Evolutionary conservation across 139 green algal genomes (phyloP).

Genomic region (Astrephomene gubernaculifera): DNA sequence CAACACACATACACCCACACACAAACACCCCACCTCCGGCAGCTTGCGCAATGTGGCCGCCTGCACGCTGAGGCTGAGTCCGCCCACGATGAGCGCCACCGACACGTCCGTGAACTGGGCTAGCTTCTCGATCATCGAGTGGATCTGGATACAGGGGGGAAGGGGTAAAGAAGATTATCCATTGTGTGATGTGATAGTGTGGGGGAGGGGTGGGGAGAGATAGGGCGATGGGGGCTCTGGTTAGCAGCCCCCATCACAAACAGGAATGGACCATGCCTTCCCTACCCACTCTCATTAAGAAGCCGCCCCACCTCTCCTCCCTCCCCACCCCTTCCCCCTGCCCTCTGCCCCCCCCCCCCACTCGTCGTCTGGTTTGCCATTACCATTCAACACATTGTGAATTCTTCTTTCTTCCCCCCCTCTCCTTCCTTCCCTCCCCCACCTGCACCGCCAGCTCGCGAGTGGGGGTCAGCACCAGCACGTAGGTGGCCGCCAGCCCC

Average conservation of each 20-base stretch:
- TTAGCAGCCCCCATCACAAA: too few relatives aligned
- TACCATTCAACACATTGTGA: too few relatives aligned
- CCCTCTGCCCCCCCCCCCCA: too few relatives aligned
- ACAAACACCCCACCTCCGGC: conserved; percentile 6
- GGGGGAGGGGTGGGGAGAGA: too few relatives aligned
- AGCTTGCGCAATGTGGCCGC: conserved; percentile 59
- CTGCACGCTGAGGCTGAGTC: conserved; percentile 88
- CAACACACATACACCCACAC: too few relatives aligned
- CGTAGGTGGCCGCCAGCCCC: conserved; percentile 79
- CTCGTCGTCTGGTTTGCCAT: too few relatives aligned
- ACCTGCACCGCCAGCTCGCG: conserved; percentile 95
- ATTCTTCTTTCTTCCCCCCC: too few relatives aligned
- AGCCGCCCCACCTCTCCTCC: too few relatives aligned
- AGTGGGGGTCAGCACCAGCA: conserved; percentile 90
- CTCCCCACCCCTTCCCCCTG: background rate
- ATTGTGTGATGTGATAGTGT: background rate
- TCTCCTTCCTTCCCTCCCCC: background rate
- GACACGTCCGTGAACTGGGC: conserved; percentile 95
- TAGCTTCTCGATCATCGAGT: conserved; percentile 94
- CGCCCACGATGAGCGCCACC: conserved; percentile 92
- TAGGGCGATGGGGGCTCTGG: too few relatives aligned
- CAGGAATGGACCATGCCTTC: too few relatives aligned
- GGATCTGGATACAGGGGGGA: conserved; percentile 71
- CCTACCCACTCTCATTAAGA: too few relatives aligned
- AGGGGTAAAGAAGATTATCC: background rate